A percentile compares a stretch with the other conserved stretches of the same genome.
These are phyloP conservation scores for Candida montana DNA, from an alignment of 805 yeast species.

Conservation along the genomic window DNA sequence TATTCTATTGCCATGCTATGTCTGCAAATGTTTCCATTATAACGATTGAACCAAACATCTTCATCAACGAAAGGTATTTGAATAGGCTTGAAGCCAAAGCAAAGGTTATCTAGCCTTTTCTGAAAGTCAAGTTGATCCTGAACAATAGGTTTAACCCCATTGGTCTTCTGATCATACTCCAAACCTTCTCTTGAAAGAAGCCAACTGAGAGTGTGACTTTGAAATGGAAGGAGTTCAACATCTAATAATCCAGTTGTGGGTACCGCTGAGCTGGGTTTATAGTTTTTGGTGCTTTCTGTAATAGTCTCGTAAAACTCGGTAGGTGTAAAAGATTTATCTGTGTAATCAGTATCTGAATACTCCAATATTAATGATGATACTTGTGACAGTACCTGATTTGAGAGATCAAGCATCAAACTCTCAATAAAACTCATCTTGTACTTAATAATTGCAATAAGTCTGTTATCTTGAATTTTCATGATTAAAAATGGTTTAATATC, in stretches of 20 bases:
- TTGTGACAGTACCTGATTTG: neutral
- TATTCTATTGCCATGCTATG: slow-evolving; percentile 27
- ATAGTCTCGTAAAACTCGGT: slow-evolving; percentile 45
- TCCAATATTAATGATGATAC: neutral
- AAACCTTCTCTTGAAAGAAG: slow-evolving; percentile 46
- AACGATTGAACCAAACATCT: slow-evolving; percentile 42
- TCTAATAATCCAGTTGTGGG: slow-evolving; percentile 38
- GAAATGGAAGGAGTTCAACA: slow-evolving; percentile 43
- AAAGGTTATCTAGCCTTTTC: slow-evolving; percentile 28
- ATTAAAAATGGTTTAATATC: neutral
- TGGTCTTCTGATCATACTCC: slow-evolving; percentile 26
- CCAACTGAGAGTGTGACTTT: slow-evolving; percentile 53
- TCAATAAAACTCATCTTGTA: neutral
- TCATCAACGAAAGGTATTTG: slow-evolving; percentile 2
- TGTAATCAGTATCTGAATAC: neutral
- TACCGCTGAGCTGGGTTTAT: slow-evolving; percentile 11
- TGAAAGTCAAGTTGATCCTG: neutral
- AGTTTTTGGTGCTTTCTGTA: slow-evolving; percentile 36
- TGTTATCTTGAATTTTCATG: neutral
- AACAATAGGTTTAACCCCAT: slow-evolving; percentile 19
- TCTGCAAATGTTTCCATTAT: slow-evolving; percentile 43
- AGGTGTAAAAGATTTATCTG: slow-evolving; percentile 17
- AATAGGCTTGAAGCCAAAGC: slow-evolving; percentile 50
- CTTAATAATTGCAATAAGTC: neutral
- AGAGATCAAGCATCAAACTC: neutral